phyloP scores from a whole-genome alignment of 2,329 filamentous ascomycete genomes.

The Colletotrichum neosansevieriae region DNA sequence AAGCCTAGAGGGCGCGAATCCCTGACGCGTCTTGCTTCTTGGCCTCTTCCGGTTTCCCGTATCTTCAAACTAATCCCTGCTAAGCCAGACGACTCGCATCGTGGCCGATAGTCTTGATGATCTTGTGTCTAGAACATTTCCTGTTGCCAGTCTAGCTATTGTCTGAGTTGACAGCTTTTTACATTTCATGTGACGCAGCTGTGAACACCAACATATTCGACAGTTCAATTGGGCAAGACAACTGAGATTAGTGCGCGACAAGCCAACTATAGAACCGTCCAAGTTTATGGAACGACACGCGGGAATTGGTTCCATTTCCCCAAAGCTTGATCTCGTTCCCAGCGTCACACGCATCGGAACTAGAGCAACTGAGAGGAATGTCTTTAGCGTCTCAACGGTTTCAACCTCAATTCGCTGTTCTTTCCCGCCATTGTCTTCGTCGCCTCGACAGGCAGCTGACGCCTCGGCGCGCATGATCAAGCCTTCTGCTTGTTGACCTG shows the following conservation, averaged over 20 bases:
- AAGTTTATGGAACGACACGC: background rate
- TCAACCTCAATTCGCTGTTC: no score
- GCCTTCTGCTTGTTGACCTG: no score
- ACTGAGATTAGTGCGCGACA: no score
- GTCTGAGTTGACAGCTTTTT: background rate
- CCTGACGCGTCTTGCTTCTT: slow-evolving; percentile 24
- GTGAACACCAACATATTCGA: background rate
- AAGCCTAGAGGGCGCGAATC: background rate
- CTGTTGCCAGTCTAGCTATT: background rate
- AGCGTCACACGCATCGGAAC: no score
- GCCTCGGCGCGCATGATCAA: no score
- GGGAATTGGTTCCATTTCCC: background rate
- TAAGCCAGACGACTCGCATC: background rate
- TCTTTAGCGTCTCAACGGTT: no score
- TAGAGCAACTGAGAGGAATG: no score
- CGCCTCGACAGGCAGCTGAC: no score
- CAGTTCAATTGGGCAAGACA: background rate
- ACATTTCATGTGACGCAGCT: slow-evolving; percentile 11
- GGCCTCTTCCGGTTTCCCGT: slow-evolving; percentile 17
- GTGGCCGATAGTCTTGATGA: background rate
- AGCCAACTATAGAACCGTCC: background rate
- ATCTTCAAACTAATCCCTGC: background rate
- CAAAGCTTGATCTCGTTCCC: no score
- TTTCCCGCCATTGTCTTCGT: no score
- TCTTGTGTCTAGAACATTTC: background rate